phyloP scores from a whole-genome alignment of 2,329 filamentous ascomycete species.

The Thelonectria rubi region DNA sequence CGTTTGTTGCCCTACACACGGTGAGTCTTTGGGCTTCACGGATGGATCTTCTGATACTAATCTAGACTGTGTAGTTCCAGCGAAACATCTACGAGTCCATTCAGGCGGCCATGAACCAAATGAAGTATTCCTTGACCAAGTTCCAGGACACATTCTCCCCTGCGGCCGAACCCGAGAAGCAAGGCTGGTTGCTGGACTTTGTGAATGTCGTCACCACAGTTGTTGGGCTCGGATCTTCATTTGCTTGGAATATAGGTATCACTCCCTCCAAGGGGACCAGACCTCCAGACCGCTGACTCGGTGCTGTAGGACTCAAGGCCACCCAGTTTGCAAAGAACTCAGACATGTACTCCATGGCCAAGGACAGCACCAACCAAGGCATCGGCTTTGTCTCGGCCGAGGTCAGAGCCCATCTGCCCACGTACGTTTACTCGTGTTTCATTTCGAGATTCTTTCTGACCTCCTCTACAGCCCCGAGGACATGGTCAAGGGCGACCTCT shows the following conservation, averaged over 20 bases:
- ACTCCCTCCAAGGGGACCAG: neutral
- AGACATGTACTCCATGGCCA: neutral
- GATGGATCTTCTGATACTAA: neutral
- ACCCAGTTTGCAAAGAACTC: neutral
- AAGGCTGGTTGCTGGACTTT: neutral
- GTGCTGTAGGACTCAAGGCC: neutral
- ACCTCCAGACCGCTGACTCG: neutral
- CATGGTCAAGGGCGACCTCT: neutral
- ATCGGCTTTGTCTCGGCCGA: conserved; percentile 1
- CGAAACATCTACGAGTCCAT: conserved; percentile 4
- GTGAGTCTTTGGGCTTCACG: neutral
- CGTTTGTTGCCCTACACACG: conserved; percentile 1
- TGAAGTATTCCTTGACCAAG: neutral
- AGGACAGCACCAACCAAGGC: neutral
- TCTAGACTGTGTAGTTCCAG: neutral
- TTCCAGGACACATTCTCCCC: conserved; percentile 3
- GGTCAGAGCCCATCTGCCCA: conserved; percentile 2
- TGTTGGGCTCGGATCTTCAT: neutral
- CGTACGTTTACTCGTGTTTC: neutral
- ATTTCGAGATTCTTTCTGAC: neutral
- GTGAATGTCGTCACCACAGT: neutral
- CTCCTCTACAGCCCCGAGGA: neutral
- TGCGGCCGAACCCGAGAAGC: neutral
- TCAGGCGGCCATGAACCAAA: conserved; percentile 6
- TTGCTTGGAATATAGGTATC: neutral